Percentiles rank a stretch among this genome's conserved stretches.
phyloP scores from a whole-genome alignment of 345 rosid genomes.

The Tarenaya hassleriana region DNA sequence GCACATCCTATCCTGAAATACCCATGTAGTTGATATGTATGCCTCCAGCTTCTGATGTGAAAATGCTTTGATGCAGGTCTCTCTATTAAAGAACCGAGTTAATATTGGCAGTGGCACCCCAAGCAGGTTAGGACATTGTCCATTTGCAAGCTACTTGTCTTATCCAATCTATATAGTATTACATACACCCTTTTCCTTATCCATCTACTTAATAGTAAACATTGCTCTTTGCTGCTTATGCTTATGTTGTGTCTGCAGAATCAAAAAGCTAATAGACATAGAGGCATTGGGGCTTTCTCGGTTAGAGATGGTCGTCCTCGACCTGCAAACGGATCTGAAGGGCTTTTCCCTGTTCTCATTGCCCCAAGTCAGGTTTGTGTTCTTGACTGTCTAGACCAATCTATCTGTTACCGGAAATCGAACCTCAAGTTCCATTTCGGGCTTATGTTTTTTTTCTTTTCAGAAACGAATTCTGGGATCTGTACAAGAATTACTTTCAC shows the following conservation, averaged over 20 bases:
- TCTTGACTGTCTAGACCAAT: background rate
- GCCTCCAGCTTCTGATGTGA: background rate
- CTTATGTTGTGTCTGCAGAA: conserved; percentile 31
- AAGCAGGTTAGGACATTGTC: conserved; percentile 47
- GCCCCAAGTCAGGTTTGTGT: conserved; percentile 78
- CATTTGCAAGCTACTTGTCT: background rate
- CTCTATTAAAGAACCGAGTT: conserved; percentile 61
- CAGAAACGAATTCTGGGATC: conserved; percentile 90
- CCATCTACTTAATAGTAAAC: no score
- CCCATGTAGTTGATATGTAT: background rate
- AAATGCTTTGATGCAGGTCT: conserved; percentile 40
- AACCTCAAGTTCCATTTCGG: background rate
- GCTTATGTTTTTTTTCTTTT: conserved; percentile 10
- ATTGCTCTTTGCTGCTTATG: background rate
- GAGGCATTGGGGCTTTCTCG: conserved; percentile 78
- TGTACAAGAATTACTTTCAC: conserved; percentile 71
- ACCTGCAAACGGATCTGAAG: conserved; percentile 59
- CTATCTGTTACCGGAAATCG: background rate
- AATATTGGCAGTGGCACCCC: conserved; percentile 90
- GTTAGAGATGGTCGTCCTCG: conserved; percentile 51
- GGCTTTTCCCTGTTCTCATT: conserved; percentile 77
- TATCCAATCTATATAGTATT: no score
- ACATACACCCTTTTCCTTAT: background rate
- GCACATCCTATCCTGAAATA: background rate
- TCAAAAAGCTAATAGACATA: conserved; percentile 70